Conservation (phyloP, 2,329 filamentous ascomycete species). For the Phaeoacremonium minimum region DNA sequence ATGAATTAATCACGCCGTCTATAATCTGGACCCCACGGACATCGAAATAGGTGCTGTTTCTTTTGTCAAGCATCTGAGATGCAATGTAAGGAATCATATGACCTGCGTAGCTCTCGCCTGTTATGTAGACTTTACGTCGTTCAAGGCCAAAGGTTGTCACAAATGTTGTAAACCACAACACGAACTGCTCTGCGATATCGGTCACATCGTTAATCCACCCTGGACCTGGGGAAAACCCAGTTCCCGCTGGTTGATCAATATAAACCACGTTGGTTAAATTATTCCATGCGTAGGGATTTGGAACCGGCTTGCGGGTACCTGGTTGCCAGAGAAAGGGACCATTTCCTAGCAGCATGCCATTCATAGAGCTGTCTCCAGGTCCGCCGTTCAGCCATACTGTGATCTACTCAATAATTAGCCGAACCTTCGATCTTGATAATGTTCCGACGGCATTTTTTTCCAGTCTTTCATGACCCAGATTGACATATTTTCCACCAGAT, state of each 20-base stretch:
- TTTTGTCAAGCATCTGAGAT: conserved; percentile 60
- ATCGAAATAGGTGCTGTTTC: conserved; percentile 61
- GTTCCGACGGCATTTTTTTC: too few relatives aligned
- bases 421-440: too few relatives aligned
- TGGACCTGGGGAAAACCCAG: conserved; percentile 56
- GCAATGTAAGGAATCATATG: conserved; percentile 62
- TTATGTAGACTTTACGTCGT: conserved; percentile 61
- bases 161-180: conserved; percentile 73
- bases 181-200: conserved; percentile 61
- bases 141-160: conserved; percentile 60
- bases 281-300: conserved; percentile 65
- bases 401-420: too few relatives aligned
- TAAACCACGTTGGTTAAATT: conserved; percentile 72
- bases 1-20: too few relatives aligned
- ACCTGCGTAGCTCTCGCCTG: conserved; percentile 60
- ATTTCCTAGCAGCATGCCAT: conserved; percentile 68
- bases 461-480: too few relatives aligned
- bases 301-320: conserved; percentile 58
- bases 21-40: conserved; percentile 58
- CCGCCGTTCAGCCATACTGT: conserved; percentile 33
- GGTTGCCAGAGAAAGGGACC: conserved; percentile 65
- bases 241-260: conserved; percentile 60
- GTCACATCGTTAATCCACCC: conserved; percentile 57
- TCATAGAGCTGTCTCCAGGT: conserved; percentile 39
- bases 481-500: too few relatives aligned